Evolutionary conservation across 176 grass and related monocot genomes (phyloP), one percentile per base, ranked within the genome.

Genomic region (Cenchrus fungigraminus): DNA sequence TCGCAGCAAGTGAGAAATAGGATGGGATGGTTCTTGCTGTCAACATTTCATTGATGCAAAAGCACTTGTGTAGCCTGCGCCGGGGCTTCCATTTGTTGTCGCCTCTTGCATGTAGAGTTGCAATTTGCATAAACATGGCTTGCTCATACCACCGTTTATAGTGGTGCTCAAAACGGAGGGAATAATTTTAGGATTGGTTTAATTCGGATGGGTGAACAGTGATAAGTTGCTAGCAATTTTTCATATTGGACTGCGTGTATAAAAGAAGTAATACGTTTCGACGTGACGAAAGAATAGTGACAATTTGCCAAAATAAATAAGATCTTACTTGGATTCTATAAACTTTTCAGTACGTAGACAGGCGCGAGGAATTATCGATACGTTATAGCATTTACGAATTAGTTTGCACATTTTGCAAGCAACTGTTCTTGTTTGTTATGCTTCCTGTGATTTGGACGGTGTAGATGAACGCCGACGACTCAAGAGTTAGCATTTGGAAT

Each of bases 391-490:
- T 12, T 70, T 78, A 15, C 76, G 9, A 78, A 31, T 10, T 78
- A 56, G 3, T 58, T 15, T 71, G 20, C 51, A 44, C 12, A 56
- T 9, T 75, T 14, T 69, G 34, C 63, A 37, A 55, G 71, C 71
- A 28, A 54, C 31, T 19, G 47, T 50, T 84, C 22, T 1, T 51
- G 37, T 74, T 51, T 63, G 56, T 22, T 14, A 13, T 10, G 6
- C 59, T 8, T 20, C 37, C 34, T 46, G 20, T 0, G 2, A 25
- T 74, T 61, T 78, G 83, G 53, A 85, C 54, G 62, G 62, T 31
- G 37, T 65, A 77, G 82, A 76, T 84, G 66, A 43, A 82, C 65
- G 34, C 8, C 58, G 8, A 53, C 46, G 46, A 56, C 20, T 67
- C 50, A 64, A n/a, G 20, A 65, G 31, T 44, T 76, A 53, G 59